These are phyloP conservation scores for Alternaria postmessia DNA, from an alignment of 2,329 filamentous ascomycete genomes.

Conservation along the genomic window DNA sequence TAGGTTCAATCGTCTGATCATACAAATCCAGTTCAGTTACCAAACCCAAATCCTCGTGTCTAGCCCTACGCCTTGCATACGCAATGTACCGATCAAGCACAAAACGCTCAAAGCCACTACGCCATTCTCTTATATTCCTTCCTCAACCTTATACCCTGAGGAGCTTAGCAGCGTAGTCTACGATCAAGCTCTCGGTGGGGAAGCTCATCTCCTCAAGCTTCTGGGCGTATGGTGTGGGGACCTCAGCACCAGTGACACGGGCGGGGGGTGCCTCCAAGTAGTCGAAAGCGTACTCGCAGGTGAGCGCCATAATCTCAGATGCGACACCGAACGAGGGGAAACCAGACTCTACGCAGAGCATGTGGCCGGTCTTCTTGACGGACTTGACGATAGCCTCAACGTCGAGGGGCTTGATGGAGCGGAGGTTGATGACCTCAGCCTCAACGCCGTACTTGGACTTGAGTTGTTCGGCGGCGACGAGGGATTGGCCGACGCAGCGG, in stretches of 20 bases:
- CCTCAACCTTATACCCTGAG: conserved; percentile 70
- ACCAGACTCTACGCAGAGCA: conserved; percentile 92
- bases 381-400: conserved; percentile 95
- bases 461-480: conserved; percentile 86
- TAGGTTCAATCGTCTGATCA: conserved; percentile 30
- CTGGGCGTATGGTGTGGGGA: conserved; percentile 93
- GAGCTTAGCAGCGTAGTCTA: conserved; percentile 87
- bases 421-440: conserved; percentile 96
- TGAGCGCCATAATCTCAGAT: conserved; percentile 89
- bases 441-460: conserved; percentile 98
- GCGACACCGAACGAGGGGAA: conserved; percentile 95
- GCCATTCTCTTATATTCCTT: background rate
- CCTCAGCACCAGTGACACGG: conserved; percentile 94
- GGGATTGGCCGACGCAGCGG: conserved; percentile 91
- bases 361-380: conserved; percentile 96
- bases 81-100: background rate
- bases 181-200: conserved; percentile 88
- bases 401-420: conserved; percentile 95
- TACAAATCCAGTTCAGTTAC: conserved; percentile 24
- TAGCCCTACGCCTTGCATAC: conserved; percentile 7
- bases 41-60: conserved; percentile 8
- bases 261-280: conserved; percentile 94
- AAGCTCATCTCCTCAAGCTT: conserved; percentile 95
- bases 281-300: conserved; percentile 98
- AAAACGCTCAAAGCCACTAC: background rate